These are phyloP conservation scores for Claviceps lovelessii DNA, from an alignment of 2,329 filamentous ascomycete species.

Conservation along the genomic window DNA sequence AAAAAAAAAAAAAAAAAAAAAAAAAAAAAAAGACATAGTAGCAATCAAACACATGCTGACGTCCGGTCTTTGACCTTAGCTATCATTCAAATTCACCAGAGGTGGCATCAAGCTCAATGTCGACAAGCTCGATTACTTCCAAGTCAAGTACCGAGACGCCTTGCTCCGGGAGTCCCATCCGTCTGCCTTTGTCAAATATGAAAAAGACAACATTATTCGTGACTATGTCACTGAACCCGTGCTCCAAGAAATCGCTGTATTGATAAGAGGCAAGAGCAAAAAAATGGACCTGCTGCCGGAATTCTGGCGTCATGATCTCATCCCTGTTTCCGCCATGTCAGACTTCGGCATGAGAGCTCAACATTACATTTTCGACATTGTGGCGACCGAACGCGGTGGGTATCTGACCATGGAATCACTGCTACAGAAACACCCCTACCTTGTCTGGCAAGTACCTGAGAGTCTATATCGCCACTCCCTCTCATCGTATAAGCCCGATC, in stretches of 20 bases:
- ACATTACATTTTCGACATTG: slow-evolving; percentile 12
- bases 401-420: slow-evolving; percentile 11
- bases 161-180: slow-evolving; percentile 17
- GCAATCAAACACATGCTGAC: slow-evolving; percentile 11
- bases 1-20: neutral
- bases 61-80: slow-evolving; percentile 28
- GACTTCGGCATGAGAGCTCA: slow-evolving; percentile 5
- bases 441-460: slow-evolving; percentile 24
- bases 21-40: neutral
- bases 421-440: slow-evolving; percentile 19
- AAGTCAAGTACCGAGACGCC: slow-evolving; percentile 45
- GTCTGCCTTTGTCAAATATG: neutral
- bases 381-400: slow-evolving; percentile 11
- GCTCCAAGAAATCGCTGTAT: slow-evolving; percentile 11
- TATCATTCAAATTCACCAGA: slow-evolving; percentile 77
- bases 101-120: slow-evolving; percentile 75
- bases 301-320: slow-evolving; percentile 13
- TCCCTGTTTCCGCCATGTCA: slow-evolving; percentile 14
- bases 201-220: slow-evolving; percentile 12
- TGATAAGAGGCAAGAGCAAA: slow-evolving; percentile 8
- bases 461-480: slow-evolving; percentile 16
- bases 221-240: slow-evolving; percentile 11
- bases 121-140: slow-evolving; percentile 68
- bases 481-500: slow-evolving; percentile 8
- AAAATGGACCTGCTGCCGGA: slow-evolving; percentile 2